Conservation (phyloP, 2,329 filamentous ascomycete genomes). For the Hymenotorrendiella dingleyae region DNA sequence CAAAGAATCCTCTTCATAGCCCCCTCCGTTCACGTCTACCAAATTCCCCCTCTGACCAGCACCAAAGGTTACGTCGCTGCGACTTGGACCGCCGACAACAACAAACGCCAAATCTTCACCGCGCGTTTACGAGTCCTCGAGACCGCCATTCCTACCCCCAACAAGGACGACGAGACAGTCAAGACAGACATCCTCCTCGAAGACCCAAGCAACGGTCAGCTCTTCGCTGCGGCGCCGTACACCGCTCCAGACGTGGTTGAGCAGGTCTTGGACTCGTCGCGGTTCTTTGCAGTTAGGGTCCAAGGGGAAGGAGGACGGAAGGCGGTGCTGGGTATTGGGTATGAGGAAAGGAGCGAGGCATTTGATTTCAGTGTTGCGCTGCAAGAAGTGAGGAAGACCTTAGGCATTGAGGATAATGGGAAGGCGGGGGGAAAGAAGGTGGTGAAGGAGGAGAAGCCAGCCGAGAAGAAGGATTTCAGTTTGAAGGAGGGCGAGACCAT, state of each 20-base stretch:
- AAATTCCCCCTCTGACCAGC: constrained; percentile 72
- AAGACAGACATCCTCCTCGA: constrained; percentile 75
- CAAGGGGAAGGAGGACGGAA: constrained; percentile 70
- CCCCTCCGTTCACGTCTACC: constrained; percentile 74
- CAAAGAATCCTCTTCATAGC: constrained; percentile 79
- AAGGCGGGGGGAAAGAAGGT: constrained; percentile 27
- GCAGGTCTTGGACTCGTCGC: constrained; percentile 69
- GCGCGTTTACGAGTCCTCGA: constrained; percentile 74
- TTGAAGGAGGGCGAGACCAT: constrained; percentile 89
- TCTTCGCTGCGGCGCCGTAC: constrained; percentile 84
- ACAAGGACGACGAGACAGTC: constrained; percentile 47
- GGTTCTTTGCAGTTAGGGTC: constrained; percentile 81
- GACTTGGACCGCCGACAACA: constrained; percentile 66
- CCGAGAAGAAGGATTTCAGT: constrained; percentile 69
- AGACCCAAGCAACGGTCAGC: constrained; percentile 62
- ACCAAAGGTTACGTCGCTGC: constrained; percentile 75
- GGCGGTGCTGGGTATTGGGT: constrained; percentile 76
- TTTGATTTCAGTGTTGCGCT: constrained; percentile 80
- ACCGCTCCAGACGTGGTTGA: constrained; percentile 61
- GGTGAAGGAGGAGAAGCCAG: constrained; percentile 31
- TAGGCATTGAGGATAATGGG: constrained; percentile 51
- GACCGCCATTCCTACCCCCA: constrained; percentile 49
- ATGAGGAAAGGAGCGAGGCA: constrained; percentile 78
- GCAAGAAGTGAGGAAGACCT: constrained; percentile 68
- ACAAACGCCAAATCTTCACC: constrained; percentile 74